Base-by-base conservation (phyloP, 495 filamentous ascomycete genomes). In the Aspergillus taichungensis region DNA sequence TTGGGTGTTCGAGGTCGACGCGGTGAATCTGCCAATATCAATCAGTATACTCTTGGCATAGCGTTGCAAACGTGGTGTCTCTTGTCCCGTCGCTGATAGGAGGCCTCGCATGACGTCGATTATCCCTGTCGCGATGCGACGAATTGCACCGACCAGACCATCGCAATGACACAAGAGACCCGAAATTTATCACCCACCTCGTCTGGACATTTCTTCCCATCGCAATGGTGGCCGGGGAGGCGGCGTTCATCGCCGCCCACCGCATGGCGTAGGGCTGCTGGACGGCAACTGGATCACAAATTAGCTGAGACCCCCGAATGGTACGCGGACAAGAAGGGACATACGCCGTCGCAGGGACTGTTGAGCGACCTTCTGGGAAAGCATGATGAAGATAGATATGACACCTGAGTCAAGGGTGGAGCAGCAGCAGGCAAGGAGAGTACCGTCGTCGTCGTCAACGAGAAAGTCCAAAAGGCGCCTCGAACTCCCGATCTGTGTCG, bases 341-440 rank as follows among this genome's bases (percentile, higher is more conserved):
- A 46, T 83, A 85, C 83, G 67, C 71, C 81, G 76, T 71, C 81
- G 78, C 66, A 83, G 66, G 59, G 79, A 78, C 59, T 79, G 78
- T 59, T 85, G 73, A 40, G 73, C 72, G 61, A 79, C 64, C 71
- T 82, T 77, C 58, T 83, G 80, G 50, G 77, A 74, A 59, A 79
- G 69, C 82, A 87, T 87, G 30, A 39, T 78, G 67, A 58, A 28
- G 31, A 18, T 49, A 24, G 28, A 31, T 18, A 36, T 47, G 41
- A 38, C 44, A 44, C 53, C 45, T 40, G 46, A 48, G 42, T 35
- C 39, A 38, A 47, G 12, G 28, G 30, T 48, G 33, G 32, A 46
- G 38, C 50, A 30, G 36, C 41, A 41, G 38, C 44, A 47, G 31
- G 31, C 44, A 54, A 38, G 35, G 30, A 37, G 40, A 24, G 37